Base-by-base conservation (phyloP, 1,139 yeast genomes). In the Blastobotrys persicus region DNA sequence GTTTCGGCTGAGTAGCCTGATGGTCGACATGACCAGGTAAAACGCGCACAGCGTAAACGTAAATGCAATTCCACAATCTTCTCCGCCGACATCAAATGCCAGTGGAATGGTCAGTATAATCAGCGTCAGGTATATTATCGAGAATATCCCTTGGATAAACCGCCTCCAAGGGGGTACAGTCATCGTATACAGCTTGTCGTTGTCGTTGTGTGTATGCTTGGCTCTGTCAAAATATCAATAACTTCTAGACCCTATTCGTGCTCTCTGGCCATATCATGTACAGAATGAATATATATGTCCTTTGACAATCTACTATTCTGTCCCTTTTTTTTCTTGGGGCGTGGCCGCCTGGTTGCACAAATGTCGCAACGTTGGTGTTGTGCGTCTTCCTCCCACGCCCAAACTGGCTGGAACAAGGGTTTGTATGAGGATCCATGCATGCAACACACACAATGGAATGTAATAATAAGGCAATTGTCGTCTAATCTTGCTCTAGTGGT, bases 1-100 rank as follows among this genome's bases (percentile, higher is more conserved):
- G 47, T 74, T 66, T 49, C 74, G 71, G 50, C 80, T 73, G 11
- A 81, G 54, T 31, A 88, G 73, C 52, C 94, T 75, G 39, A 88
- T 64, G 1, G 95, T 83, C 11, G 96, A 88, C 46, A 88, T 72
- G 4, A 79, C 66, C 56, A 87, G 83, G 67, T 88, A 89, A 50
- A 85, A 69, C 45, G 75, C 66, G 55, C 85, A 78, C 31, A 89
- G 74, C 1, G 96, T 83, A 45, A 87, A 79, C 1, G 97, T 86
- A 64, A 83, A 92, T 4, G 52, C 81, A 57, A 92, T 71, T 0
- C 98, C 98, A 68, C 98, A 91, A 49, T 81, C 77, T 28, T 84
- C 77, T 1, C 98, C 98, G 13, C 98, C 98, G 31, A 88, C 85
- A 63, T 91, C 96, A 68, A 92, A 92, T n/a, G 97, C 88, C 55